These are phyloP conservation scores for Mentha longifolia DNA, from an alignment of 257 asterid genomes.

Conservation along the genomic window DNA sequence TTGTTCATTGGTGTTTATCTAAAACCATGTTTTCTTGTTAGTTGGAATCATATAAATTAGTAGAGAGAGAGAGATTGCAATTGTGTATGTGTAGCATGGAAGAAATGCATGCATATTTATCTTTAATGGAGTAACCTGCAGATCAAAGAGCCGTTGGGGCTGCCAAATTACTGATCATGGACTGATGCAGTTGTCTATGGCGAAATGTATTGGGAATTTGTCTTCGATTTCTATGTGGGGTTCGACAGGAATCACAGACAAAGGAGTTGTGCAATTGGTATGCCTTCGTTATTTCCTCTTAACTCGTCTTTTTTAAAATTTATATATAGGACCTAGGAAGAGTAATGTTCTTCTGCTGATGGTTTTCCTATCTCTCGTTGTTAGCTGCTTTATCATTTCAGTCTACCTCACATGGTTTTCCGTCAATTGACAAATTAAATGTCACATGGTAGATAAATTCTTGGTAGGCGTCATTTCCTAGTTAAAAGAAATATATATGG, in stretches of 20 bases:
- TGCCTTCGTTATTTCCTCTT: background rate
- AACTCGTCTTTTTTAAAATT: background rate
- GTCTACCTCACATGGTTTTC: background rate
- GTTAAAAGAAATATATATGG: background rate
- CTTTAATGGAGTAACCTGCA: conserved; percentile 27
- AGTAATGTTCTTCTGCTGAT: background rate
- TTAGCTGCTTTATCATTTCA: background rate
- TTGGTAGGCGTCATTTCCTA: background rate
- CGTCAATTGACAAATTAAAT: background rate
- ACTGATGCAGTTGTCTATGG: conserved; percentile 62
- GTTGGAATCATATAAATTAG: background rate
- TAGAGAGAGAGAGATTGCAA: background rate
- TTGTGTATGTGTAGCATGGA: background rate
- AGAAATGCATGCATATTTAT: background rate
- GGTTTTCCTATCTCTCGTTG: background rate
- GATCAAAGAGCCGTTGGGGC: conserved; percentile 97
- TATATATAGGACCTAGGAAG: background rate
- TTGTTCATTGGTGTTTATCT: background rate
- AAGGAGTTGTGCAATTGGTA: conserved; percentile 77
- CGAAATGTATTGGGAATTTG: conserved; percentile 75
- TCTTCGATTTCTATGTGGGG: conserved; percentile 90
- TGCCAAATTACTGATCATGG: conserved; percentile 90
- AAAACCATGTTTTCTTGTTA: background rate
- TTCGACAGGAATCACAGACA: conserved; percentile 70
- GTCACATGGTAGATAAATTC: background rate